Base-by-base conservation (phyloP, 1,284 basidiomycete species). In the Prillingera fragicola region DNA sequence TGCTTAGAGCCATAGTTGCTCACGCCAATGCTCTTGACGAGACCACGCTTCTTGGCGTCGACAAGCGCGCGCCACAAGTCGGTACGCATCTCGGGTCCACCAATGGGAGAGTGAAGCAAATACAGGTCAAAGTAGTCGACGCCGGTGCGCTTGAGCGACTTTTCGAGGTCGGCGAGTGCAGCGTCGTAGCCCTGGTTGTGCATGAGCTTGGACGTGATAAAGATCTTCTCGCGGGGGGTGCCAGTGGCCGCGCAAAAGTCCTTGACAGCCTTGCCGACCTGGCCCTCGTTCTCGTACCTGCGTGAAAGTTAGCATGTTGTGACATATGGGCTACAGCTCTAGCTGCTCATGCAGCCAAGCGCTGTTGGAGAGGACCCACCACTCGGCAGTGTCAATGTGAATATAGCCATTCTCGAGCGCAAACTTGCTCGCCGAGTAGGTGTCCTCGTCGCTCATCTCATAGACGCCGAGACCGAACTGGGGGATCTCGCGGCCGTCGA, bases 201-300 rank as follows among this genome's bases (percentile, higher is more conserved):
- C 69, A 77, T 81, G 41, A 85, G 74, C 65, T 86, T 84, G 24
- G 81, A 82, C 22, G 80, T 83, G 65, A 79, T 80, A 71, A 80
- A 84, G 50, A 86, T 75, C 17, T 77, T 76, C 7, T 72, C 70
- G 25, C 82, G 79, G 33, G 77, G 74, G 9, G 75, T 73, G 36
- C 45, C 41, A 14, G 56, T 57, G 4, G 41, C 38, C 31, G 54
- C 48, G 56, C 40, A 32, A 62, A 78, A 84, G 54, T 80, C 77
- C 37, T 69, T 69, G 59, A 85, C 78, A 14, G 80, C 82, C 28
- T 71, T 64, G 8, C 82, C 81, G 45, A 77, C 79, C 50, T 80
- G 76, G 31, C 65, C 71, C 61, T 85, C 83, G 64, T 84, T 84
- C 59, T 81, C 76, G 60, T 84, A 85, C 82, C 82, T 82, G 47